Conservation (phyloP, 2,329 filamentous ascomycete species). For the Venturia carpophila region DNA sequence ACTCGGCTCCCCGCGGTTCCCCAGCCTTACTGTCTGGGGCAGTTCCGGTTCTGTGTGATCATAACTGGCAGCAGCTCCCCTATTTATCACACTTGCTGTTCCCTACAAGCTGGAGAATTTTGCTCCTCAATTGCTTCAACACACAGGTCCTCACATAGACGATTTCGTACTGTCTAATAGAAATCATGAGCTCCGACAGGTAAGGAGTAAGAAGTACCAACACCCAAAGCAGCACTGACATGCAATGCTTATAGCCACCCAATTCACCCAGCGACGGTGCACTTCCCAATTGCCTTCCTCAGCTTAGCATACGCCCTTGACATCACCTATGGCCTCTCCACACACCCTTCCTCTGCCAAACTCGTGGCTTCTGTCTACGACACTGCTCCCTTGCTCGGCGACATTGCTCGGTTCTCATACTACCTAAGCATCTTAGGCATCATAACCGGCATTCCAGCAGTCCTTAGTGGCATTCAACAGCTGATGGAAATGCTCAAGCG, state of each 20-base stretch:
- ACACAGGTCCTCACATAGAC: background rate
- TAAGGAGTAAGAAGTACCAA: background rate
- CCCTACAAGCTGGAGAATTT: background rate
- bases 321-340: constrained; percentile 28
- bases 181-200: constrained; percentile 13
- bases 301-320: constrained; percentile 31
- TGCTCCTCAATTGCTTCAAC: background rate
- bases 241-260: constrained; percentile 30
- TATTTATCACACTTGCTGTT: background rate
- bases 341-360: constrained; percentile 28
- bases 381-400: constrained; percentile 25
- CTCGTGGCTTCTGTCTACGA: constrained; percentile 27
- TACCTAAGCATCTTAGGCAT: constrained; percentile 38
- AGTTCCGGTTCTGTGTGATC: constrained; percentile 6
- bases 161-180: no score
- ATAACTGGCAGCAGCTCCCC: background rate
- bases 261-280: constrained; percentile 39
- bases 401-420: constrained; percentile 37
- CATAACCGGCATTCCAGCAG: constrained; percentile 28
- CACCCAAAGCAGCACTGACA: background rate
- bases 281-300: constrained; percentile 39
- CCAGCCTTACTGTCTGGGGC: constrained; percentile 1
- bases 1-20: constrained; percentile 1
- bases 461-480: constrained; percentile 30
- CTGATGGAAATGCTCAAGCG: constrained; percentile 36